A percentile compares a stretch with the other conserved stretches of the same genome.
Evolutionary conservation across 495 filamentous ascomycete genomes (phyloP).

Genomic region (Annulohypoxylon nitens): DNA sequence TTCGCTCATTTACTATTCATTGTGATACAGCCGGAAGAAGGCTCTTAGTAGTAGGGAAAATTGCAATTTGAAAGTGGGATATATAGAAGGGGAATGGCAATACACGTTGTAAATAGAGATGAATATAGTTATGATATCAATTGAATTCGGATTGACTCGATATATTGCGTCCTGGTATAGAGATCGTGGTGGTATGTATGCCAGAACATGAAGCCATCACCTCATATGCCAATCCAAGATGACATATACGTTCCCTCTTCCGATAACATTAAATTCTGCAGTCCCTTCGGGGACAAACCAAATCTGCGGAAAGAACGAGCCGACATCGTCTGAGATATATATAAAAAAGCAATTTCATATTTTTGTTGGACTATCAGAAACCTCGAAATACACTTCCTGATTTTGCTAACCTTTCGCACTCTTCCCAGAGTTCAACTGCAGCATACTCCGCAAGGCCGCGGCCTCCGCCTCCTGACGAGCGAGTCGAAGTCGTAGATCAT

Average conservation of each 20-base stretch:
- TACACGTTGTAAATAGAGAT: constrained; percentile 20
- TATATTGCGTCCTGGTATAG: neutral
- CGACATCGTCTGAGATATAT: constrained; percentile 61
- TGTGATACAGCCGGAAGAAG: constrained; percentile 12
- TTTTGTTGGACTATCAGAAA: constrained; percentile 39
- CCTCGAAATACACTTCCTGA: constrained; percentile 21
- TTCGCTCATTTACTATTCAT: constrained; percentile 31
- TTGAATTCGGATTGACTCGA: constrained; percentile 13
- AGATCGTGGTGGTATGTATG: constrained; percentile 38
- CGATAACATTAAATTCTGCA: constrained; percentile 45
- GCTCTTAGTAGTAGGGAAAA: neutral
- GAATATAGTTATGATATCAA: constrained; percentile 10
- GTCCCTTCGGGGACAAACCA: constrained; percentile 43
- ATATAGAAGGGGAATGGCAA: constrained; percentile 18
- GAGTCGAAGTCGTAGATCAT: constrained; percentile 73
- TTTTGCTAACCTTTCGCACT: constrained; percentile 41
- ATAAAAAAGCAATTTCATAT: constrained; percentile 37
- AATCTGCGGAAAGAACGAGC: constrained; percentile 51
- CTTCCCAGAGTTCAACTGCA: constrained; percentile 53
- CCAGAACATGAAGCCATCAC: neutral
- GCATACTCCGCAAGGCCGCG: constrained; percentile 59
- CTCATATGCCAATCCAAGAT: constrained; percentile 44
- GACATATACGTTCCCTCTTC: constrained; percentile 55
- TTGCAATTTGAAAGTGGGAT: constrained; percentile 3
- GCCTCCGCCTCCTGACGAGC: constrained; percentile 74